A percentile compares a stretch with the other conserved stretches of the same genome.
Evolutionary conservation across 176 grass and related monocot genomes (phyloP).

Genomic region (Stipa capillata): DNA sequence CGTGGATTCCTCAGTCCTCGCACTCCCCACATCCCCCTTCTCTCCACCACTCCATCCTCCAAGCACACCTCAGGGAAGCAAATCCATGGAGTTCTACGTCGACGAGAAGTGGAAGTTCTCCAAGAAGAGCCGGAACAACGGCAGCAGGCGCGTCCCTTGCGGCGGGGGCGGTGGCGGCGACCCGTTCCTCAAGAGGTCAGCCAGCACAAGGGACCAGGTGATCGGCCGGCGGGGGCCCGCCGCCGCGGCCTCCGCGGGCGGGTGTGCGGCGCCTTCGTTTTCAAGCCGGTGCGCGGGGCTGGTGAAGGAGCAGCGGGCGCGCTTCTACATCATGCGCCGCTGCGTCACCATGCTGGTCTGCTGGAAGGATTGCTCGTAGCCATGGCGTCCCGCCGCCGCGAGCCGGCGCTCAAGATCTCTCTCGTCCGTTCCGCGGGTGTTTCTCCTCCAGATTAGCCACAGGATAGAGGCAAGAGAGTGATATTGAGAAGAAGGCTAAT

Average conservation of each 20-base stretch:
- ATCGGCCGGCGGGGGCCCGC: constrained; percentile 3
- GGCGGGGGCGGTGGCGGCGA: constrained; percentile 9
- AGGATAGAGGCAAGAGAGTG: background rate
- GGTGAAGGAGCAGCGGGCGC: constrained; percentile 88
- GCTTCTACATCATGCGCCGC: constrained; percentile 96
- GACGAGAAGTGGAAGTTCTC: constrained; percentile 97
- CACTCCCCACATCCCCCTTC: constrained; percentile 12
- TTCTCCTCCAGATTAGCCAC: background rate
- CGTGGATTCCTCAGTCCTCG: constrained; percentile 23
- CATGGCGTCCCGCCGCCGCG: background rate
- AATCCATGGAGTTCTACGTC: constrained; percentile 61
- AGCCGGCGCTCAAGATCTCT: background rate
- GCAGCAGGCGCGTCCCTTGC: constrained; percentile 49
- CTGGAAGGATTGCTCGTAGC: constrained; percentile 78
- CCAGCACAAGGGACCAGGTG: constrained; percentile 53
- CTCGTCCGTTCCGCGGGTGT: background rate
- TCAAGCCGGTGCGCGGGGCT: constrained; percentile 70
- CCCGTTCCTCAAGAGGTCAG: constrained; percentile 47
- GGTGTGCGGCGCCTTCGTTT: constrained; percentile 41
- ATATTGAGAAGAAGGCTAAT: background rate
- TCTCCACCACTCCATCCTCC: background rate
- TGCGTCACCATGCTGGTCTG: constrained; percentile 94
- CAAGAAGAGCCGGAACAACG: constrained; percentile 75
- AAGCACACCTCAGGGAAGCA: background rate
- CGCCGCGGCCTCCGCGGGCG: background rate